A percentile compares a stretch with the other conserved stretches of the same genome.
These are phyloP conservation scores for Hanseniaspora opuntiae DNA, from an alignment of 805 yeast species.

Conservation along the genomic window DNA sequence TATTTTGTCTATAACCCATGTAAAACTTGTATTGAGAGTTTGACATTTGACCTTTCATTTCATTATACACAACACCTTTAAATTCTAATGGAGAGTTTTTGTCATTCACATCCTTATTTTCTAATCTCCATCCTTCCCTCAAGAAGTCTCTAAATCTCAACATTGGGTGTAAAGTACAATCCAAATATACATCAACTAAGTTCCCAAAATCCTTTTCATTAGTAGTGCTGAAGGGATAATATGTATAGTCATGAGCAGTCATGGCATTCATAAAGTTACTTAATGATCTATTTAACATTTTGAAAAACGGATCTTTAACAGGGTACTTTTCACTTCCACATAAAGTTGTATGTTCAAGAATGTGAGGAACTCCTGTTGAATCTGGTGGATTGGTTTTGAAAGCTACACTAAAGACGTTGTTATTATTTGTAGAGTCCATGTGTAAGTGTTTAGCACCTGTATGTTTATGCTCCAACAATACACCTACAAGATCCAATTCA, in stretches of 20 bases:
- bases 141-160: slow-evolving; percentile 66
- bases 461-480: slow-evolving; percentile 48
- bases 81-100: slow-evolving; percentile 47
- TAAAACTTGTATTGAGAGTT: slow-evolving; percentile 76
- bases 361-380: slow-evolving; percentile 91
- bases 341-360: slow-evolving; percentile 85
- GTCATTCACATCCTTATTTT: slow-evolving; percentile 50
- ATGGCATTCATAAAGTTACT: slow-evolving; percentile 97
- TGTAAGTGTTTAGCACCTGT: slow-evolving; percentile 78
- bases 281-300: slow-evolving; percentile 87
- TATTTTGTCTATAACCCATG: slow-evolving; percentile 66
- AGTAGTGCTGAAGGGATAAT: slow-evolving; percentile 91
- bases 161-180: slow-evolving; percentile 73
- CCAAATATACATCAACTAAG: slow-evolving; percentile 74
- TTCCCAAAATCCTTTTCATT: slow-evolving; percentile 69
- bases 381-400: slow-evolving; percentile 93
- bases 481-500: slow-evolving; percentile 69
- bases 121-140: slow-evolving; percentile 97
- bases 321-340: slow-evolving; percentile 90
- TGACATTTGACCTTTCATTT: slow-evolving; percentile 95
- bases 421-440: slow-evolving; percentile 66
- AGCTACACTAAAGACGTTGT: slow-evolving; percentile 77
- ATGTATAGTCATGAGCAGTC: slow-evolving; percentile 95
- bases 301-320: slow-evolving; percentile 93
- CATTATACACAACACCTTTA: slow-evolving; percentile 95